Evolutionary conservation across 768 basidiomycete genomes (phyloP).

Genomic region (Amanita muscaria): DNA sequence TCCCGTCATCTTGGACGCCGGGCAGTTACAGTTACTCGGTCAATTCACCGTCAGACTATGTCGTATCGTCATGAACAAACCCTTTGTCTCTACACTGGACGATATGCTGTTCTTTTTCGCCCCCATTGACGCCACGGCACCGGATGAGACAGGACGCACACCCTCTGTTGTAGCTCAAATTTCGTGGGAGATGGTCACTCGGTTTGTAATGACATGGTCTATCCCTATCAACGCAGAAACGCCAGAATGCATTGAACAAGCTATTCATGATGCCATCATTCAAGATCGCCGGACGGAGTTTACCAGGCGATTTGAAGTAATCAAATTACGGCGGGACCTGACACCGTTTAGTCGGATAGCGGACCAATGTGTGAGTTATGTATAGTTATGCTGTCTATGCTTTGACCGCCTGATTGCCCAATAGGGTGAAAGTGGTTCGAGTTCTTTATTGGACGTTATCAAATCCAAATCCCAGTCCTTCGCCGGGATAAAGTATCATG

Average conservation of each 20-base stretch:
- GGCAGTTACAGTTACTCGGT: slow-evolving; percentile 40
- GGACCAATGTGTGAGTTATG: too few species aligned
- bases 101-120: slow-evolving; percentile 60
- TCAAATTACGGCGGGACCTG: slow-evolving; percentile 53
- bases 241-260: slow-evolving; percentile 30
- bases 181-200: slow-evolving; percentile 53
- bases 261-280: slow-evolving; percentile 55
- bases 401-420: too few species aligned
- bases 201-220: slow-evolving; percentile 45
- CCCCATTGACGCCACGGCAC: slow-evolving; percentile 38
- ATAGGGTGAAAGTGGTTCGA: slow-evolving; percentile 57
- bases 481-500: slow-evolving; percentile 46
- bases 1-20: slow-evolving; percentile 39
- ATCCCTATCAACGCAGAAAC: slow-evolving; percentile 34
- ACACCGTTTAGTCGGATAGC: slow-evolving; percentile 63
- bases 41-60: slow-evolving; percentile 57
- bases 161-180: slow-evolving; percentile 38
- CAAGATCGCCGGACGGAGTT: slow-evolving; percentile 75
- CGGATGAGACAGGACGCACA: slow-evolving; percentile 17
- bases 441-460: slow-evolving; percentile 59
- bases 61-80: slow-evolving; percentile 60
- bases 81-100: slow-evolving; percentile 44
- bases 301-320: slow-evolving; percentile 57
- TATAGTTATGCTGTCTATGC: too few species aligned
- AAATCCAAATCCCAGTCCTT: slow-evolving; percentile 54